Base-by-base conservation (phyloP, 306 rosid genomes). In the Trifolium pratense region DNA sequence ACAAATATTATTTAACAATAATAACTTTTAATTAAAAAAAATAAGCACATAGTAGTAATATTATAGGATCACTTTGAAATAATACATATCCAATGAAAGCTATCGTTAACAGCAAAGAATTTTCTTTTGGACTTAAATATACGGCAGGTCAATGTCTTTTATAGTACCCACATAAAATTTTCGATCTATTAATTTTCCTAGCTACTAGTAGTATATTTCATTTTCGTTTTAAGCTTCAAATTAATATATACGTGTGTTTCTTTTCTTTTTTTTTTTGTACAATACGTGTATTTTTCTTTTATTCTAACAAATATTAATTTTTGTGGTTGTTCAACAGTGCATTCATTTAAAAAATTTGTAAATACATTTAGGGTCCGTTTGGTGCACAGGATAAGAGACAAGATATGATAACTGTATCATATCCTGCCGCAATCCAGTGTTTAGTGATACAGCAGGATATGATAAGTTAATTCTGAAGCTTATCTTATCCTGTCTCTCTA, bases 91-190 rank as follows among this genome's bases (percentile, higher is more conserved):
- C 59, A 52, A 52, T 17, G 72, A 55, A 46, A 70, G 31, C 68
- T 43, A 75, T 20, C 26, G 46, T 63, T 32, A n/a, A 23, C 72
- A 57, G 59, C 74, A 70, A 34, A 32, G 78, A 70, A 70, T n/a
- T 75, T 78, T 78, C 83, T 74, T 75, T 75, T 78, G 86, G 86
- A 75, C 86, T 58, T 62, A 57, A 75, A 63, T 65, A 70, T 58
- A 69, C 55, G 78, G 68, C 72, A 48, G 66, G 86, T 78, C 86
- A 6, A 57, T 59, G 40, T 78, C 82, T 74, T n/a, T 45, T 69
- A 14, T 82, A 16, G 15, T 13, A 57, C 80, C 86, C 86, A 82
- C 86, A 68, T 62, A 74, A 77, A 68, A 16, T 53, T 10, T 56
- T 26, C 58, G 5, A 23, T 56, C 62, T 9, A 23, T 23, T 56